Evolutionary conservation across 805 yeast genomes (phyloP).

Genomic region (Pichia occidentalis): DNA sequence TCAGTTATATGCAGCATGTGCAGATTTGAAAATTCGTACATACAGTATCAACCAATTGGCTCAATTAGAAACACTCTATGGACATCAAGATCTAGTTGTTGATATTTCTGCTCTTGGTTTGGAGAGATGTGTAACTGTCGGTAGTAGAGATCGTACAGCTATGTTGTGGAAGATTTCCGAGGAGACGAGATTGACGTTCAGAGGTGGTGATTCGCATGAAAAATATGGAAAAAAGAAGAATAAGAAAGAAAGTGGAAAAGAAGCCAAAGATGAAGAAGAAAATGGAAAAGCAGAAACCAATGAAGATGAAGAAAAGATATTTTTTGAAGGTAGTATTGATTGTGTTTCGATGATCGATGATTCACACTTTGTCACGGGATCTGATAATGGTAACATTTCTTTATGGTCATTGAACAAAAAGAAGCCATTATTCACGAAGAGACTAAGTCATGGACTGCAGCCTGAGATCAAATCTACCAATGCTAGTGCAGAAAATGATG

Average conservation of each 20-base stretch:
- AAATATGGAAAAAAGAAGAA: slow-evolving; percentile 30
- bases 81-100: slow-evolving; percentile 86
- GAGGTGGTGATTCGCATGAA: slow-evolving; percentile 71
- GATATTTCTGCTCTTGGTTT: slow-evolving; percentile 75
- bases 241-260: slow-evolving; percentile 28
- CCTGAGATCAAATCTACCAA: slow-evolving; percentile 38
- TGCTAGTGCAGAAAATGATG: slow-evolving; percentile 46
- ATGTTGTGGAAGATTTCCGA: slow-evolving; percentile 96
- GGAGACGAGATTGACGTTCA: slow-evolving; percentile 86
- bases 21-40: slow-evolving; percentile 84
- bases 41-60: slow-evolving; percentile 80
- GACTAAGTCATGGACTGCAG: slow-evolving; percentile 72
- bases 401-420: slow-evolving; percentile 89
- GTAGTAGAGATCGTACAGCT: slow-evolving; percentile 90
- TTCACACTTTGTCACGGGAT: slow-evolving; percentile 87
- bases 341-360: slow-evolving; percentile 89
- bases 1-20: slow-evolving; percentile 87
- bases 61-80: slow-evolving; percentile 85
- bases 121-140: slow-evolving; percentile 94
- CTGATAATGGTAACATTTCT: slow-evolving; percentile 87
- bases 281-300: slow-evolving; percentile 18
- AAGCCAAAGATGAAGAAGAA: slow-evolving; percentile 17
- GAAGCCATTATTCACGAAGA: slow-evolving; percentile 67
- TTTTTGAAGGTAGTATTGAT: slow-evolving; percentile 83
- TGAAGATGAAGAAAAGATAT: slow-evolving; percentile 31